phyloP scores from a whole-genome alignment of 179 eudicot genomes.

The Vitellaria paradoxa region DNA sequence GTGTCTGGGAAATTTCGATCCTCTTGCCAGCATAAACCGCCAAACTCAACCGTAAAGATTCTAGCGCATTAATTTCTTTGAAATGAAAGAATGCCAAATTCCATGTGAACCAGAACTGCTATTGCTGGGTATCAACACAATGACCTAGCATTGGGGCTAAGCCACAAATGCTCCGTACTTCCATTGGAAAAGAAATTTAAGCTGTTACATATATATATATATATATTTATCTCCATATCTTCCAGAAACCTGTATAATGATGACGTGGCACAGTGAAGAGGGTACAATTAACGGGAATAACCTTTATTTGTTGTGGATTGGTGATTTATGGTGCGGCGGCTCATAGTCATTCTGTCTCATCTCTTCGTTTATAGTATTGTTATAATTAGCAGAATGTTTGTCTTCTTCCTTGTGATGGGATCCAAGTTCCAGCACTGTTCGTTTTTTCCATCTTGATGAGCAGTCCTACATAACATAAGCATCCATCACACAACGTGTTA shows the following conservation, averaged over 20 bases:
- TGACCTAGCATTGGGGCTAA: neutral
- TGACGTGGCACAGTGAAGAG: neutral
- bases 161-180: neutral
- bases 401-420: neutral
- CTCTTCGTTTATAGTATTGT: neutral
- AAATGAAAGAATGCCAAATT: neutral
- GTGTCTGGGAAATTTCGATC: too few species aligned
- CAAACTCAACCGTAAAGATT: neutral
- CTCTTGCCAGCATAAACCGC: too few species aligned
- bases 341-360: neutral
- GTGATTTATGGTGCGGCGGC: neutral
- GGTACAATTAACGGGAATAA: neutral
- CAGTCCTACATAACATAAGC: neutral
- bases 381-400: neutral
- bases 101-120: neutral
- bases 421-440: neutral
- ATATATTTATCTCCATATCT: too few species aligned
- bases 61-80: neutral
- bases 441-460: neutral
- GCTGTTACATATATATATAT: too few species aligned
- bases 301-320: constrained; percentile 8
- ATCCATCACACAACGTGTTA: constrained; percentile 2
- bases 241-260: too few species aligned
- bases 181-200: neutral
- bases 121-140: neutral